Evolutionary conservation across 495 filamentous ascomycete species (phyloP).

Genomic region (Xylaria curta): DNA sequence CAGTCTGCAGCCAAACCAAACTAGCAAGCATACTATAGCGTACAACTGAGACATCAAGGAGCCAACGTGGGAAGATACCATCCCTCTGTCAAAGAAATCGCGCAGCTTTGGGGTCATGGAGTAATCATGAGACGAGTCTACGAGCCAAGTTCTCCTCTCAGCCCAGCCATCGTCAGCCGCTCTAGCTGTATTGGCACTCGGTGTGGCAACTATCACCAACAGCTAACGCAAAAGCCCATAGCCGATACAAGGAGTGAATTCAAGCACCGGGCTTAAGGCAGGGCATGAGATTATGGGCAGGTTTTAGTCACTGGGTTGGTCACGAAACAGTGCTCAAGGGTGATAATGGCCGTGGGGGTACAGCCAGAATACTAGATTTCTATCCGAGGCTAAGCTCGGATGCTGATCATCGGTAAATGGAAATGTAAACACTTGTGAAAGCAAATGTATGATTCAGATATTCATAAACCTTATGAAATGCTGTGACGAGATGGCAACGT

Average conservation of each 20-base stretch:
- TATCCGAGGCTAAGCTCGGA: not conserved
- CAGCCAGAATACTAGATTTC: not conserved
- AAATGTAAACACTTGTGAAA: not conserved
- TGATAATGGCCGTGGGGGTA: conserved; percentile 5
- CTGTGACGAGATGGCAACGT: not conserved
- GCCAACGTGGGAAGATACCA: not conserved
- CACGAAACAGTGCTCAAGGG: not conserved
- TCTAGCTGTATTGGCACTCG: not conserved
- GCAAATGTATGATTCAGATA: not conserved
- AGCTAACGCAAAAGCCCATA: not conserved
- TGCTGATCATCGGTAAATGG: not conserved
- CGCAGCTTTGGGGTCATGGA: not conserved
- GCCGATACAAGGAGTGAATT: not conserved
- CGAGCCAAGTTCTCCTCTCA: not conserved
- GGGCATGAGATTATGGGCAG: not conserved
- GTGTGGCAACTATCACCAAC: not conserved
- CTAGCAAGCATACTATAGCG: not conserved
- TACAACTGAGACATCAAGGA: not conserved
- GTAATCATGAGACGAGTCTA: not conserved
- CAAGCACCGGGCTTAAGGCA: not conserved
- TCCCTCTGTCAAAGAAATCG: not conserved
- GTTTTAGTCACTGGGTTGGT: not conserved
- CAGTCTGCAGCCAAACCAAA: conserved; percentile 4
- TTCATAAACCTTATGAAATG: not conserved
- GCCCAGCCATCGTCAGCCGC: not conserved